Evolutionary conservation across 2,329 filamentous ascomycete species (phyloP), one percentile per base, ranked within the genome.

Genomic region (Elsinoe ampelina): DNA sequence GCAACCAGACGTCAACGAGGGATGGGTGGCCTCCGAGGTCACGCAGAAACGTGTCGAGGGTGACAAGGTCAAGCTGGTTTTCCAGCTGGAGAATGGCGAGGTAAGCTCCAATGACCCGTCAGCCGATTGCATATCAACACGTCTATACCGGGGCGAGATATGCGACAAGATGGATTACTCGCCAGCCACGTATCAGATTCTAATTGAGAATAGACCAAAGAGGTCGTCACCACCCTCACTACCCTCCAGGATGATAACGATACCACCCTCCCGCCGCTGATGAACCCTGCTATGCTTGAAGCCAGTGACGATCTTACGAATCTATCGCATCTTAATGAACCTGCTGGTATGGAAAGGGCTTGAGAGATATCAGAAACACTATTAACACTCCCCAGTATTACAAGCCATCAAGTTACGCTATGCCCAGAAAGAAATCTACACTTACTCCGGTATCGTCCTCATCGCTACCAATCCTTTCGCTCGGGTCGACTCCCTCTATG

Each of bases 381-480:
- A 55, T 67, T 69, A 62, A 69, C 64, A 35, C 43, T 50, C 43
- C 55, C 58, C 71, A 95, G 95, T 98, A 60, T 77, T 98, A 62
- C 93, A 98, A 79, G 93, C 93, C 57, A 98, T 98, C 73, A 90
- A 91, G 70, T 81, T 98, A 69, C 89, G 93, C 71, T 98, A 98
- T 76, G 81, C 88, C 61, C 93, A 98, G 73, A 97, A 97, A 75
- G 93, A 98, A 73, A 98, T 98, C 67, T 98, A 98, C 79, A 98
- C 93, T 68, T 98, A 98, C 77, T 95, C 89, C 71, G 93, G 93
- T 70, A 97, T 98, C 68, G 93, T 98, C 63, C 80, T 98, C 65
- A 98, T 98, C 76, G 93, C 93, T 61, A 95, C 93, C 61, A 98
- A 98, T 75, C 93, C 93, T 19, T 98, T 98, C 68, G 93, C 95